Conservation (phyloP, 225 moss, liverwort and hornwort species). For the Physcomitrium patens region DNA sequence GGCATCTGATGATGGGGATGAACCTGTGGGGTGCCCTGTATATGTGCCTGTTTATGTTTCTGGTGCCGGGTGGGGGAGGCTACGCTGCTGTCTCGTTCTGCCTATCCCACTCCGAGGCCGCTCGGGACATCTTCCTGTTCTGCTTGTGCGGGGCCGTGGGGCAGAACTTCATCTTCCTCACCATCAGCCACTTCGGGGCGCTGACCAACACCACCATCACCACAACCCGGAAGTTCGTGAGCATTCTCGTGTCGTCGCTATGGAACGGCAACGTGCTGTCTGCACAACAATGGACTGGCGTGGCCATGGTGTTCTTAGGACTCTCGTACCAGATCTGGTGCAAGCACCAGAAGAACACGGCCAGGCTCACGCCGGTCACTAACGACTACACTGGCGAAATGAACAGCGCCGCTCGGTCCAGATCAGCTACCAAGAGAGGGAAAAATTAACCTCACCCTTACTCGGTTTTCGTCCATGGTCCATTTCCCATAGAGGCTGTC, state of each 20-base stretch:
- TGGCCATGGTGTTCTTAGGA: conserved; percentile 81
- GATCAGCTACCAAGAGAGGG: too few species aligned
- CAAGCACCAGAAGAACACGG: conserved; percentile 57
- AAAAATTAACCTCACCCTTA: too few species aligned
- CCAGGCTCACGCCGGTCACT: background rate
- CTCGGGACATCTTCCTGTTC: conserved; percentile 86
- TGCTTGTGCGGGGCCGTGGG: conserved; percentile 93
- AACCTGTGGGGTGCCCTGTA: conserved; percentile 68
- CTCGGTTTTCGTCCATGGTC: too few species aligned
- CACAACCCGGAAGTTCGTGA: conserved; percentile 92
- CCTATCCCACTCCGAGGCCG: conserved; percentile 59
- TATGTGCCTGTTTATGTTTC: conserved; percentile 78
- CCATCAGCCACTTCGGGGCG: conserved; percentile 90
- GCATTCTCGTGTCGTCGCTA: conserved; percentile 86
- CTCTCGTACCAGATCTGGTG: conserved; percentile 77
- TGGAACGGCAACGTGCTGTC: conserved; percentile 85
- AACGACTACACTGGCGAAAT: too few species aligned
- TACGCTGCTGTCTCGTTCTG: conserved; percentile 80
- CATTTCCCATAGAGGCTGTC: too few species aligned
- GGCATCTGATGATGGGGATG: conserved; percentile 98
- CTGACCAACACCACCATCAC: conserved; percentile 94
- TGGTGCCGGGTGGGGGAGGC: conserved; percentile 73
- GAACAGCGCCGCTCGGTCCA: too few species aligned
- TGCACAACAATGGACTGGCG: conserved; percentile 78
- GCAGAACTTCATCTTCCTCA: conserved; percentile 95